These are phyloP conservation scores for Saturnispora quitensis DNA, from an alignment of 805 yeast species.

Conservation along the genomic window DNA sequence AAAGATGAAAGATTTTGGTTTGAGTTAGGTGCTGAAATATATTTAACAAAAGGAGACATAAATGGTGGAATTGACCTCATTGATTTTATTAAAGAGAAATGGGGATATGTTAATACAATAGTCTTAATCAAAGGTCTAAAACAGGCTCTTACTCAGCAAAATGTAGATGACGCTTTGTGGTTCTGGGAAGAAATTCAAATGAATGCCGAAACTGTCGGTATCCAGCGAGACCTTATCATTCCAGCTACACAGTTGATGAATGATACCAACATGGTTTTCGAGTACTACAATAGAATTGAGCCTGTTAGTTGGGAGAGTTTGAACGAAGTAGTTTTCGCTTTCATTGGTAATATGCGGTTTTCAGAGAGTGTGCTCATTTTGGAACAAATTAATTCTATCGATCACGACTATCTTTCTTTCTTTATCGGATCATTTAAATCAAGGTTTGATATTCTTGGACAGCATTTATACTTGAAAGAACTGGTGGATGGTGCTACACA, in stretches of 20 bases:
- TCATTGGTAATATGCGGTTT: slow-evolving; percentile 15
- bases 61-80: slow-evolving; percentile 31
- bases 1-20: slow-evolving; percentile 41
- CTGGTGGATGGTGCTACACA: not conserved
- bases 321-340: slow-evolving; percentile 17
- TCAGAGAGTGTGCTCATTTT: slow-evolving; percentile 16
- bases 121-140: slow-evolving; percentile 29
- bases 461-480: slow-evolving; percentile 16
- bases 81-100: slow-evolving; percentile 20
- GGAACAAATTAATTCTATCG: not conserved
- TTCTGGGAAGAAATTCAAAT: slow-evolving; percentile 27
- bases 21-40: slow-evolving; percentile 38
- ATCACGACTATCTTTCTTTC: not conserved
- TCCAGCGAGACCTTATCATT: slow-evolving; percentile 15
- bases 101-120: slow-evolving; percentile 29
- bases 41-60: slow-evolving; percentile 24
- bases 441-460: slow-evolving; percentile 13
- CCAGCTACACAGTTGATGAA: slow-evolving; percentile 17
- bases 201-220: slow-evolving; percentile 20
- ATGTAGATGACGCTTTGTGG: slow-evolving; percentile 21
- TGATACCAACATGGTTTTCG: slow-evolving; percentile 17
- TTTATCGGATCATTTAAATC: slow-evolving; percentile 1
- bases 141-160: slow-evolving; percentile 23
- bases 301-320: slow-evolving; percentile 22
- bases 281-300: slow-evolving; percentile 23